Base-by-base conservation (phyloP, 1,139 yeast genomes). In the Yamadazyma spencermartinsiae region DNA sequence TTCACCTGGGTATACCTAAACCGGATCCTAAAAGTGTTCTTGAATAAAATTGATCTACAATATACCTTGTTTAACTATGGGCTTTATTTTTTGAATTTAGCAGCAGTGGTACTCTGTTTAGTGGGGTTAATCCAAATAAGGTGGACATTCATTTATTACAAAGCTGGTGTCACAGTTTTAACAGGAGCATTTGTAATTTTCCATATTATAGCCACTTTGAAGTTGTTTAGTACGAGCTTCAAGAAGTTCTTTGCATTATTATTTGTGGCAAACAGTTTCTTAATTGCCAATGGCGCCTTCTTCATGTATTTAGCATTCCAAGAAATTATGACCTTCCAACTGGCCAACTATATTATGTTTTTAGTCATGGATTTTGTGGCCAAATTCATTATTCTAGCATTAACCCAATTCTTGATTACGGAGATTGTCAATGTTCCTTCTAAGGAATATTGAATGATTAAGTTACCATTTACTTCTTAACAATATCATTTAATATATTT, bases 231-330 rank as follows among this genome's bases (percentile, higher is more conserved):
- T 16, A 16, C 25, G 13, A 23, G 23, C 4, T 14, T 15, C 8
- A 43, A 39, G 30, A 37, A 35, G 18, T 42, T 43, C 26, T 44
- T 44, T 23, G 35, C 12, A 3, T 14, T 43, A 12, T 3, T 43
- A 12, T 32, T 38, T 4, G 9, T 28, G 6, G 39, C 43, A 7
- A 24, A 27, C 11, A n/a, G 26, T 1, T 37, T 44, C 5, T 10
- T 45, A 3, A 25, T 40, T 10, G 44, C 49, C 10, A 44, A 41
- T 35, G 35, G 44, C 7, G 40, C 31, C 2, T 46, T 37, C 20
- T 46, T 42, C 33, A 36, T 46, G 34, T 46, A 46, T 27, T 35
- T 44, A 21, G 43, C 49, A 20, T 44, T 40, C 29, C 26, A 34
- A 4, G 34, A 30, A 3, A 29, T 34, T 16, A 31, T 39, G 26